These are phyloP conservation scores for Exophiala bonariae DNA, from an alignment of 2,329 filamentous ascomycete genomes.

Conservation along the genomic window DNA sequence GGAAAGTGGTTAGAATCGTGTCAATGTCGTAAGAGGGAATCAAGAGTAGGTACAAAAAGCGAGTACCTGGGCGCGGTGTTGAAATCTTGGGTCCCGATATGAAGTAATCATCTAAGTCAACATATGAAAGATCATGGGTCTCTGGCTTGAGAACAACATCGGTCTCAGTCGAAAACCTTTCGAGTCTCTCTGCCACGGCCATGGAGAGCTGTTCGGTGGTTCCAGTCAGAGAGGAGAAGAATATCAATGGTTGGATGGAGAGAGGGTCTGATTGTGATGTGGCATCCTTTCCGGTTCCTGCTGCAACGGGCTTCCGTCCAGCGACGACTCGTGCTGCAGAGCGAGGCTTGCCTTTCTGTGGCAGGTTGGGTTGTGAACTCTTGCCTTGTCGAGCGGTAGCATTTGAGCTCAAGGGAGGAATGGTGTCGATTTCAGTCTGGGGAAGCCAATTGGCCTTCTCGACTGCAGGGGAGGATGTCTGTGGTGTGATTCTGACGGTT, in stretches of 20 bases:
- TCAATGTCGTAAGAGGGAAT: conserved; percentile 95
- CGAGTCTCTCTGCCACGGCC: conserved; percentile 60
- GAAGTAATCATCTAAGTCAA: conserved; percentile 94
- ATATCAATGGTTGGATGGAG: conserved; percentile 67
- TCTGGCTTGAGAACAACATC: conserved; percentile 55
- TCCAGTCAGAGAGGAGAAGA: conserved; percentile 86
- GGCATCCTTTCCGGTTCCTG: conserved; percentile 4
- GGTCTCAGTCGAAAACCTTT: conserved; percentile 31
- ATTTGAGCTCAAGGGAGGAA: neutral
- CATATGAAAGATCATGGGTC: conserved; percentile 75
- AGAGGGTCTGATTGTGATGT: conserved; percentile 4
- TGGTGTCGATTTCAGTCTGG: neutral
- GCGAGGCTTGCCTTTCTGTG: conserved; percentile 16
- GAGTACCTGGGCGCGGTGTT: conserved; percentile 27
- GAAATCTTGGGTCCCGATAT: conserved; percentile 61
- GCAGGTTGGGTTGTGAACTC: neutral
- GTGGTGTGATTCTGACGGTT: conserved; percentile 1
- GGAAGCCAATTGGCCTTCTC: conserved; percentile 22
- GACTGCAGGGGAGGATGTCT: conserved; percentile 13
- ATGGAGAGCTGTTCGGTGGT: conserved; percentile 75
- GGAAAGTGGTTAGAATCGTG: conserved; percentile 81
- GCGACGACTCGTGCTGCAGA: conserved; percentile 22
- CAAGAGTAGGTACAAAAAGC: conserved; percentile 75
- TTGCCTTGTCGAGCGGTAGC: neutral
- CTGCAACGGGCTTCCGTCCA: conserved; percentile 23